Base-by-base conservation (phyloP, 805 yeast species). In the Tetrapisispora pingtungensis region DNA sequence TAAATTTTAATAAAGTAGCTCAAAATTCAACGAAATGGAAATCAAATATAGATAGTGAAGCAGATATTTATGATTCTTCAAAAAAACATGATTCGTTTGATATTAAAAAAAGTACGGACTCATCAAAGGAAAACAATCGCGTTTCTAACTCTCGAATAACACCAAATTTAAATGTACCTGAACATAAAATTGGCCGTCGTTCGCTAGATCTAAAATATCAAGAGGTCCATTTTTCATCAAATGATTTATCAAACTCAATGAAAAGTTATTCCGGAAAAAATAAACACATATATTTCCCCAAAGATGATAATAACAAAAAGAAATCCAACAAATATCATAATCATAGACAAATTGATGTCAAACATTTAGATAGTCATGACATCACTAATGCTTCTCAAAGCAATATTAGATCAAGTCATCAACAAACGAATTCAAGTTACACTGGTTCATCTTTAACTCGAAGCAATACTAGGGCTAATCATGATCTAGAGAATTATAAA, bases 161-260 rank as follows among this genome's bases (percentile, higher is more conserved):
- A 6, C 17, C 10, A 10, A 37, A 37, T 28, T 19, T 18, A 30
- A 18, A 33, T 18, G 10, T 27, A 18, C 22, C 17, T 20, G 44
- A 42, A 5, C 14, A 8, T 7, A 42, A 42, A 30, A 10, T 7
- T 4, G 40, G 32, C 6, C 40, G 44, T 24, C 34, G 44, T 7
- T 58, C 65, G 3, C 40, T 60, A 22, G 62, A 60, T 44, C 40
- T 57, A 28, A 55, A 58, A 36, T 51, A 50, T 39, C 61, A 58
- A 36, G 54, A 51, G 39, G 46, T 52, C 13, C 36, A 51, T 40
- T 49, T 52, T 32, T 45, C 56, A 5, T 44, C 40, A 15, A 39
- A 41, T 4, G 43, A 42, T 15, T 22, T 36, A 18, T 26, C 41
- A 14, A 33, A n/a, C 26, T 33, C 31, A 10, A 19, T 18, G 7